Conservation (phyloP, 768 basidiomycete genomes). For the Dendrothele bispora region DNA sequence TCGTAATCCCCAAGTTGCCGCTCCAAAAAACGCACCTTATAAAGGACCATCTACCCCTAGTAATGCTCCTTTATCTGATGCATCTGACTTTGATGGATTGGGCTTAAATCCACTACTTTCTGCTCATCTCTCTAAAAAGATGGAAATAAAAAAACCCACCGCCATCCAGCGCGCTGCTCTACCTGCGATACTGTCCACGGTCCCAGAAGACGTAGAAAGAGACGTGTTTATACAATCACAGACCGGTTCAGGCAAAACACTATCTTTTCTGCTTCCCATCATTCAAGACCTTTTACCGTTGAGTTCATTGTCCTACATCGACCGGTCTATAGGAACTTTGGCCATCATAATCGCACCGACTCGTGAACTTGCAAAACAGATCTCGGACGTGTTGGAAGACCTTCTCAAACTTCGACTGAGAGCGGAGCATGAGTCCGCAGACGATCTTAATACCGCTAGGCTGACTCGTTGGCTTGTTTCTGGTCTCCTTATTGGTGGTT, state of each 20-base stretch:
- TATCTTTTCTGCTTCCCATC: conserved; percentile 92
- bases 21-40: conserved; percentile 27
- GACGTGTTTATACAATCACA: conserved; percentile 96
- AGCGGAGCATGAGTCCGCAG: conserved; percentile 51
- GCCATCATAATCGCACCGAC: conserved; percentile 95
- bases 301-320: conserved; percentile 88
- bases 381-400: conserved; percentile 89
- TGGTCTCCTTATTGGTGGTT: conserved; percentile 91
- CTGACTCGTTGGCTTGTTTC: conserved; percentile 93
- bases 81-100: conserved; percentile 78
- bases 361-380: conserved; percentile 94
- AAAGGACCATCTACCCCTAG: conserved; percentile 53
- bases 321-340: conserved; percentile 91
- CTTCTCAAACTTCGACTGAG: conserved; percentile 77
- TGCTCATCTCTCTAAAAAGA: conserved; percentile 74
- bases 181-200: conserved; percentile 41
- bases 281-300: conserved; percentile 92
- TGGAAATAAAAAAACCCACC: conserved; percentile 84
- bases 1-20: conserved; percentile 72
- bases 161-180: conserved; percentile 87
- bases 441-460: conserved; percentile 41
- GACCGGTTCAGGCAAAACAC: conserved; percentile 95
- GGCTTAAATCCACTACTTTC: conserved; percentile 82
- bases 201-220: conserved; percentile 39
- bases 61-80: conserved; percentile 78